These are phyloP conservation scores for Acacia concinna DNA, from an alignment of 331 rosid species.

Conservation along the genomic window DNA sequence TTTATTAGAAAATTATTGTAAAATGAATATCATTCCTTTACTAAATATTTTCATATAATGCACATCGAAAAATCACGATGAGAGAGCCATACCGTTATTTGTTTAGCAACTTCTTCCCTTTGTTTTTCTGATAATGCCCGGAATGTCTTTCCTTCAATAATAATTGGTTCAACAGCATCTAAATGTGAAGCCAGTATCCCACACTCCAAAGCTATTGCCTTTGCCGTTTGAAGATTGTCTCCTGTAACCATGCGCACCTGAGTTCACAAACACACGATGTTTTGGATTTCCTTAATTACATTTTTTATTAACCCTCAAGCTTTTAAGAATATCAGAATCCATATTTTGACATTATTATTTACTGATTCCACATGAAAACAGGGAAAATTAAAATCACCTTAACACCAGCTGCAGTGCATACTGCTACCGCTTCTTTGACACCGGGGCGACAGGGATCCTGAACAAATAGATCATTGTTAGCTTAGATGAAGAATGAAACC, in stretches of 20 bases:
- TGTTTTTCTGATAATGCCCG: slow-evolving; percentile 73
- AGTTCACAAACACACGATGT: slow-evolving; percentile 13
- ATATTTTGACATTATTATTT: slow-evolving; percentile 1
- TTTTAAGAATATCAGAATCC: slow-evolving; percentile 21
- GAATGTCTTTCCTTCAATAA: slow-evolving; percentile 90
- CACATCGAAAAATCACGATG: slow-evolving; percentile 13
- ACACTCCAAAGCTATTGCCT: slow-evolving; percentile 96
- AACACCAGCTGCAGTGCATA: slow-evolving; percentile 86
- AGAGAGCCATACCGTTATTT: slow-evolving; percentile 57
- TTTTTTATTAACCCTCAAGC: slow-evolving; percentile 13
- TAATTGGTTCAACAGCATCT: slow-evolving; percentile 71
- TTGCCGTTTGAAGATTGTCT: slow-evolving; percentile 93
- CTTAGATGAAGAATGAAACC: slow-evolving; percentile 19
- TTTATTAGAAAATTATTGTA: slow-evolving; percentile 2
- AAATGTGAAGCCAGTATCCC: slow-evolving; percentile 69
- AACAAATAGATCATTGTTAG: slow-evolving; percentile 25
- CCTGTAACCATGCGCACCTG: slow-evolving; percentile 99
- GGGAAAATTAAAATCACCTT: slow-evolving; percentile 57
- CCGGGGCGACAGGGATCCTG: slow-evolving; percentile 97
- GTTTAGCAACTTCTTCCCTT: slow-evolving; percentile 69
- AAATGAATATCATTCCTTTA: slow-evolving; percentile 6
- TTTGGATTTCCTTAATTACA: slow-evolving; percentile 29
- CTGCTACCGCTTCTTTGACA: slow-evolving; percentile 71
- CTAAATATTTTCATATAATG: slow-evolving; percentile 25
- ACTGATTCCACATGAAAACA: slow-evolving; percentile 27